Conservation (phyloP, 2,329 filamentous ascomycete genomes). For the Orbilia brochopaga region DNA sequence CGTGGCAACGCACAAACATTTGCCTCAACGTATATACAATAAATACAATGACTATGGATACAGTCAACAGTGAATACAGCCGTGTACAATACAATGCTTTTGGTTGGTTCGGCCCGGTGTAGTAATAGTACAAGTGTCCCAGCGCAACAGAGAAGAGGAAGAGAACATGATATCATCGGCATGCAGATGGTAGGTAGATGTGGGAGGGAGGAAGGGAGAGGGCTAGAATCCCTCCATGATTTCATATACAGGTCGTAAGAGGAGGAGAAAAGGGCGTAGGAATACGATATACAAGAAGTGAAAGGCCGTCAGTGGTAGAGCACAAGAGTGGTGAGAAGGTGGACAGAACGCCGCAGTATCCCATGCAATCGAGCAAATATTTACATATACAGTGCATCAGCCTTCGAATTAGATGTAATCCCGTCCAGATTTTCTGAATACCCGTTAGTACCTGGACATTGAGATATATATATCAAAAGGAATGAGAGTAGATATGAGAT, state of each 20-base stretch:
- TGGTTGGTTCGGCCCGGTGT: background rate
- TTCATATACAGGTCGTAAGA: constrained; percentile 5
- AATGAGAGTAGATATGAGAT: no score
- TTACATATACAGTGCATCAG: constrained; percentile 33
- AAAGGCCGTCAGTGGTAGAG: constrained; percentile 17
- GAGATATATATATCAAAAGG: background rate
- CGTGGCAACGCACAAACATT: no score
- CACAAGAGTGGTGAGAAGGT: constrained; percentile 49
- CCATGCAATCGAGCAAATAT: constrained; percentile 14
- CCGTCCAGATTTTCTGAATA: constrained; percentile 39
- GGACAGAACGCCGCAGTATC: constrained; percentile 35
- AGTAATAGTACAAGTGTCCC: background rate
- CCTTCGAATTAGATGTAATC: constrained; percentile 35
- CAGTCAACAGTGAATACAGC: background rate
- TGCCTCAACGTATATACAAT: no score
- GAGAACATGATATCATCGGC: no score
- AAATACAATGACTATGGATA: no score
- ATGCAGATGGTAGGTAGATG: no score
- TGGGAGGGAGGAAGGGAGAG: no score
- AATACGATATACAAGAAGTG: constrained; percentile 31
- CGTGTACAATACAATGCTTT: background rate
- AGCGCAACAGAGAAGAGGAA: background rate
- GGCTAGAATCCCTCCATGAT: background rate
- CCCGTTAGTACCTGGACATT: background rate
- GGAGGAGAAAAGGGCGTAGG: background rate